Conservation (phyloP, 2,329 filamentous ascomycete species). For the Lomentospora prolificans region DNA sequence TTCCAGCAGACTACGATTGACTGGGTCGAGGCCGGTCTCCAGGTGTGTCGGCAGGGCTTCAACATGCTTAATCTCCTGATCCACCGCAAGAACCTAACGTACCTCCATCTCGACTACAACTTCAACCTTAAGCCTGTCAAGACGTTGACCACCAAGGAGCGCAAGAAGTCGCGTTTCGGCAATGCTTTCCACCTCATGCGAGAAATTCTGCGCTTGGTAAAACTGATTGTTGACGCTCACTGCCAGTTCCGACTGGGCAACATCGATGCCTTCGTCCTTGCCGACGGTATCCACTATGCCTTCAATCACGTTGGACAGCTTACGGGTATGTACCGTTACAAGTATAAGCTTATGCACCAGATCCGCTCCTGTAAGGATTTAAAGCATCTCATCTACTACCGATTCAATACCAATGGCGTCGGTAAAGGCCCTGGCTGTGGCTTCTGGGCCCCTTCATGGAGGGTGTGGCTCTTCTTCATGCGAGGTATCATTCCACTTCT, state of each 20-base stretch:
- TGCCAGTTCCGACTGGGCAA: slow-evolving; percentile 96
- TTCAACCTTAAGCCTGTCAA: slow-evolving; percentile 99
- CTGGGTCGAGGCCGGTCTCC: slow-evolving; percentile 97
- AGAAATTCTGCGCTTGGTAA: slow-evolving; percentile 90
- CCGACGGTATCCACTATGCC: slow-evolving; percentile 96
- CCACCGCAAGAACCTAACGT: slow-evolving; percentile 96
- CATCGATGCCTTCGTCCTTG: slow-evolving; percentile 96
- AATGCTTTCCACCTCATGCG: slow-evolving; percentile 99
- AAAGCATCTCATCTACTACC: slow-evolving; percentile 98
- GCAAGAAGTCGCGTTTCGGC: slow-evolving; percentile 98
- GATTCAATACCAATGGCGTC: slow-evolving; percentile 93
- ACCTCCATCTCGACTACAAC: slow-evolving; percentile 97
- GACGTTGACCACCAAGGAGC: slow-evolving; percentile 95
- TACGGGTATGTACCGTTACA: slow-evolving; percentile 99
- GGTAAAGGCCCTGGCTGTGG: slow-evolving; percentile 96
- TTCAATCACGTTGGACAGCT: slow-evolving; percentile 98
- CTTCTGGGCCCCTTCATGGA: slow-evolving; percentile 98
- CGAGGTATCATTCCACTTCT: slow-evolving; percentile 93
- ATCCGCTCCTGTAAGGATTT: slow-evolving; percentile 98
- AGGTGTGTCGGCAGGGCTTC: slow-evolving; percentile 96
- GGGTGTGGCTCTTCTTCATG: slow-evolving; percentile 99
- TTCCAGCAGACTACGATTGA: slow-evolving; percentile 99
- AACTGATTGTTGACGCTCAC: slow-evolving; percentile 96
- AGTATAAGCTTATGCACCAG: slow-evolving; percentile 99
- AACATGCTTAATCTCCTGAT: slow-evolving; percentile 98